Base-by-base conservation (phyloP, 2,329 filamentous ascomycete species). In the Pezicula radicicola region DNA sequence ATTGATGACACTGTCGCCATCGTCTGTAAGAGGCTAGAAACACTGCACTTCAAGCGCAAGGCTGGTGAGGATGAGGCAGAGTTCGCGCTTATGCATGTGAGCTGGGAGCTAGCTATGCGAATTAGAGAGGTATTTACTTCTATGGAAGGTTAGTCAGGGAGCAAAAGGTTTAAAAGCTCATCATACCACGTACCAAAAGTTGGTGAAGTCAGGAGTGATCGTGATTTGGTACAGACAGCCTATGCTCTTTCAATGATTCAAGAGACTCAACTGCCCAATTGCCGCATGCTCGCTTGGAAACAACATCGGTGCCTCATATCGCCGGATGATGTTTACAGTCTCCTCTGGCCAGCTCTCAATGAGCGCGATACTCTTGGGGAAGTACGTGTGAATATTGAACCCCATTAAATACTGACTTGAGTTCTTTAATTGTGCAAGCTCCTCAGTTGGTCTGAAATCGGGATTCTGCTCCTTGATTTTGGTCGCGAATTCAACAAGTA, bases 1-100 rank as follows among this genome's bases (percentile, higher is more conserved):
- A 45, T 45, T 12, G 19, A 30, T 12, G 42, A 28, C 7, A 28
- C 16, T 2, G 28, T 45, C 12, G 9, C 7, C 18, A 12, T 27
- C 9, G 15, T 52, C 30, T 46, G 44, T 18, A 36, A 48, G 33
- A 45, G 33, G 30, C 30, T 52, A 13, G 28, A 41, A 13, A 45
- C 36, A 6, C 42, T 52, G 27, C 44, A 52, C 19, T 36, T 21
- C 13, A 19, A 49, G 7, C 30, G 45, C n/a, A 37, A 33, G n/a
- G 15, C 21, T 28, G 36, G 37, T 4, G 47, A 48, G 18, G 50
- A 52, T 33, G 36, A 48, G 40, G 36, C 44, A 3, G 39, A 52
- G 15, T 41, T 49, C 18, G 47, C 44, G 5, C 50, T 52, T 16
- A 52, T 52, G 50, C 47, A 52, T 36, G 45, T 52, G 15, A 46